Evolutionary conservation across 2,329 filamentous ascomycete species (phyloP).

Genomic region (Microsporum canis): DNA sequence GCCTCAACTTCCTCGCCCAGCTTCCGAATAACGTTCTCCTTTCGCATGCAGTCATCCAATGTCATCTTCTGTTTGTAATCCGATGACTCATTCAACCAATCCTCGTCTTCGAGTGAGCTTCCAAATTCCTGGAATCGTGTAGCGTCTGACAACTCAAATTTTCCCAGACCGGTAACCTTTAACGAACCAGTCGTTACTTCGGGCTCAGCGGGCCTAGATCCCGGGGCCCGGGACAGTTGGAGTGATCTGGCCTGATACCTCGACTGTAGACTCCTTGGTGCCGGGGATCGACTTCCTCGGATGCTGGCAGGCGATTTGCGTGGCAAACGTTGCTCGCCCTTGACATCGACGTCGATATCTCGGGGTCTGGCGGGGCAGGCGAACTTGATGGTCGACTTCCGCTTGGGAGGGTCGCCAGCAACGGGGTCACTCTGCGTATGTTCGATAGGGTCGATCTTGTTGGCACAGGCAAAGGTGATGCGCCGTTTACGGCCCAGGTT

Average conservation of each 20-base stretch:
- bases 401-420: slow-evolving; percentile 27
- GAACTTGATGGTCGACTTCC: slow-evolving; percentile 38
- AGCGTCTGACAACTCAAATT: slow-evolving; percentile 33
- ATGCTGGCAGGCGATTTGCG: slow-evolving; percentile 18
- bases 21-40: slow-evolving; percentile 78
- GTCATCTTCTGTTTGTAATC: slow-evolving; percentile 62
- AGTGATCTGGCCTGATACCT: slow-evolving; percentile 6
- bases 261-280: slow-evolving; percentile 18
- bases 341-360: slow-evolving; percentile 14
- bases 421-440: slow-evolving; percentile 28
- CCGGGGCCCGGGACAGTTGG: not conserved
- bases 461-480: slow-evolving; percentile 82
- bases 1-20: slow-evolving; percentile 84
- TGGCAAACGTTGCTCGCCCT: slow-evolving; percentile 20
- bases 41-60: slow-evolving; percentile 76
- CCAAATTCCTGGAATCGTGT: slow-evolving; percentile 79
- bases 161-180: slow-evolving; percentile 26
- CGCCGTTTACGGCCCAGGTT: slow-evolving; percentile 66
- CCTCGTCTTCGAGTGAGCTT: slow-evolving; percentile 69
- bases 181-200: slow-evolving; percentile 13
- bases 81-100: slow-evolving; percentile 71
- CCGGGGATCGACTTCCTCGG: slow-evolving; percentile 31
- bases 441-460: slow-evolving; percentile 37
- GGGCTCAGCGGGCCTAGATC: not conserved
- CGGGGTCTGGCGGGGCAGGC: slow-evolving; percentile 33